Conservation (phyloP, 441 rosid species). For the Croton laevigatus region DNA sequence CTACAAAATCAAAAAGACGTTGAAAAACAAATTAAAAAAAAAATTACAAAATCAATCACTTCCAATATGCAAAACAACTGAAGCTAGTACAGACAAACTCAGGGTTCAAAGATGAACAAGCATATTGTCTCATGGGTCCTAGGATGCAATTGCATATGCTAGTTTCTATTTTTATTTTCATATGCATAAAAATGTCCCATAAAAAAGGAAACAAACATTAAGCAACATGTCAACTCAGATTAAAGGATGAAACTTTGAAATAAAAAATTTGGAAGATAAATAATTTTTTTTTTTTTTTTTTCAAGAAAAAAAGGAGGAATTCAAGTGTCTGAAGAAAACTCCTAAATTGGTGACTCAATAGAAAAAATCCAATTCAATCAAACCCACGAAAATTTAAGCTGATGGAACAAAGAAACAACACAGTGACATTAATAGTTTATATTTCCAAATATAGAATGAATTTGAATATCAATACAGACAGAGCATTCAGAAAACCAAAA, state of each 20-base stretch:
- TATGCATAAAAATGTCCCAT: neutral
- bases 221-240: conserved; percentile 5
- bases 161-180: neutral
- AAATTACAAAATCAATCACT: neutral
- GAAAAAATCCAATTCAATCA: conserved; percentile 5
- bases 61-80: neutral
- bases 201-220: neutral
- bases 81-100: too few relatives aligned
- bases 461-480: neutral
- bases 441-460: neutral
- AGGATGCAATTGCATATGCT: neutral
- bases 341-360: conserved; percentile 1
- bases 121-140: too few relatives aligned
- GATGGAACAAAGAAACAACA: neutral
- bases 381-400: neutral
- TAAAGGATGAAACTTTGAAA: neutral
- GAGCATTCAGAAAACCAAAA: neutral
- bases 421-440: neutral
- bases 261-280: neutral
- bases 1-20: conserved; percentile 33
- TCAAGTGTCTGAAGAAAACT: neutral
- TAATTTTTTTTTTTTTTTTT: too few relatives aligned
- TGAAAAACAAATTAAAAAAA: conserved; percentile 1
- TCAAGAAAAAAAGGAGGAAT: neutral
- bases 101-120: too few relatives aligned